Conservation (phyloP, 1,284 basidiomycete genomes). For the Ustilago loliicola region DNA sequence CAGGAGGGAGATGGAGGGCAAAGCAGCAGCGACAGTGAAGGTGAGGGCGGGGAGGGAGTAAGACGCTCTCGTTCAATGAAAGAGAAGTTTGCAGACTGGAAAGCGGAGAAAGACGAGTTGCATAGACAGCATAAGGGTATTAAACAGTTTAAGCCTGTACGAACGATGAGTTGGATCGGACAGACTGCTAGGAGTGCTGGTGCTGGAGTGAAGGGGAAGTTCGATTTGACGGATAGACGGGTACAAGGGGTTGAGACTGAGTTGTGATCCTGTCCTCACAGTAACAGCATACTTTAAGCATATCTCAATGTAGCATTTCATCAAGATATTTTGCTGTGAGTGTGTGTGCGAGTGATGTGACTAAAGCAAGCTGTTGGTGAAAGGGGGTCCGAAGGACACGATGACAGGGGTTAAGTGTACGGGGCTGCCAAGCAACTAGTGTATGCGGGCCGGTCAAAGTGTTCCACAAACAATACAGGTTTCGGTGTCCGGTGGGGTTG, state of each 20-base stretch:
- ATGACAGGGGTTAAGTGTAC: too few relatives aligned
- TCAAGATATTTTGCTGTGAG: neutral
- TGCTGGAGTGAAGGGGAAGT: constrained; percentile 10
- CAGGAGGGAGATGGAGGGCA: neutral
- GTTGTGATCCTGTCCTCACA: constrained; percentile 8
- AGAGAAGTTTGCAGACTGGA: constrained; percentile 50
- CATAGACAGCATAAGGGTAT: constrained; percentile 52
- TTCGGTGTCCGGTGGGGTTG: neutral
- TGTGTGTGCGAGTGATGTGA: neutral
- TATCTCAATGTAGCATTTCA: neutral
- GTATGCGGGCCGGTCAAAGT: neutral
- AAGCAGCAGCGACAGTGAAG: neutral
- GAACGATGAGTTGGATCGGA: constrained; percentile 50
- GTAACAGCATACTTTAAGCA: neutral
- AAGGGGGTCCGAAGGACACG: too few relatives aligned
- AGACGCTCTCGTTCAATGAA: constrained; percentile 23
- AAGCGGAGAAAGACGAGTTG: constrained; percentile 47
- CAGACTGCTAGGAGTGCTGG: constrained; percentile 26
- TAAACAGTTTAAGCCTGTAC: constrained; percentile 50
- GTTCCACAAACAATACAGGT: neutral
- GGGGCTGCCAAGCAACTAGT: neutral
- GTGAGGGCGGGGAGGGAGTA: constrained; percentile 17
- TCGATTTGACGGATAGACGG: constrained; percentile 47
- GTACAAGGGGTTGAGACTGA: constrained; percentile 46
- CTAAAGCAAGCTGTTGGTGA: too few relatives aligned